These are phyloP conservation scores for Pleurotus giganteus DNA, from an alignment of 768 basidiomycete genomes.

Conservation along the genomic window DNA sequence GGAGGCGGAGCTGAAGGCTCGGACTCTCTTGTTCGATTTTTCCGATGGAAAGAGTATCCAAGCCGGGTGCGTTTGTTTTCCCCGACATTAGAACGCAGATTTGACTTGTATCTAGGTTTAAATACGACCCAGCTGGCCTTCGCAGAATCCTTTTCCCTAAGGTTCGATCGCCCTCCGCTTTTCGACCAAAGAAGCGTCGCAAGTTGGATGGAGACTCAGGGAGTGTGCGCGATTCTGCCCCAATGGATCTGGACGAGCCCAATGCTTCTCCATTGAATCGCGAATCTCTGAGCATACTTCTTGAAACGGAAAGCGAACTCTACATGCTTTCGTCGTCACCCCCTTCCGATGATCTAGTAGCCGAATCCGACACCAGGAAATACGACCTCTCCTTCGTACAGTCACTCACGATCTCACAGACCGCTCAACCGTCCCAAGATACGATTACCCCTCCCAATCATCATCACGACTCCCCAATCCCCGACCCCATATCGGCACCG, in stretches of 20 bases:
- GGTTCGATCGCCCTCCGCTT: constrained; percentile 3
- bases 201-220: constrained; percentile 13
- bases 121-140: constrained; percentile 46
- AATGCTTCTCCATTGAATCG: constrained; percentile 1
- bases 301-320: constrained; percentile 40
- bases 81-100: neutral
- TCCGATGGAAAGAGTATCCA: constrained; percentile 29
- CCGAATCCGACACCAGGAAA: constrained; percentile 13
- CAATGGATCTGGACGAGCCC: constrained; percentile 17
- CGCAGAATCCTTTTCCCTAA: constrained; percentile 44
- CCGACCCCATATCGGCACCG: neutral
- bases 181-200: constrained; percentile 33
- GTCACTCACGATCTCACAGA: constrained; percentile 22
- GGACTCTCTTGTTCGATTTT: constrained; percentile 30
- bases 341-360: constrained; percentile 8
- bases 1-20: constrained; percentile 20
- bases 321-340: constrained; percentile 36
- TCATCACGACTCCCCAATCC: neutral
- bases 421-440: neutral
- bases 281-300: constrained; percentile 22
- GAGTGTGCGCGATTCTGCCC: constrained; percentile 4
- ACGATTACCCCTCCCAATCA: neutral
- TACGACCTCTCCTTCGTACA: constrained; percentile 40
- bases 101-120: constrained; percentile 37
- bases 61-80: constrained; percentile 38